Conservation (phyloP, 2,329 filamentous ascomycete genomes). For the Aspergillus fumigatiaffinis region DNA sequence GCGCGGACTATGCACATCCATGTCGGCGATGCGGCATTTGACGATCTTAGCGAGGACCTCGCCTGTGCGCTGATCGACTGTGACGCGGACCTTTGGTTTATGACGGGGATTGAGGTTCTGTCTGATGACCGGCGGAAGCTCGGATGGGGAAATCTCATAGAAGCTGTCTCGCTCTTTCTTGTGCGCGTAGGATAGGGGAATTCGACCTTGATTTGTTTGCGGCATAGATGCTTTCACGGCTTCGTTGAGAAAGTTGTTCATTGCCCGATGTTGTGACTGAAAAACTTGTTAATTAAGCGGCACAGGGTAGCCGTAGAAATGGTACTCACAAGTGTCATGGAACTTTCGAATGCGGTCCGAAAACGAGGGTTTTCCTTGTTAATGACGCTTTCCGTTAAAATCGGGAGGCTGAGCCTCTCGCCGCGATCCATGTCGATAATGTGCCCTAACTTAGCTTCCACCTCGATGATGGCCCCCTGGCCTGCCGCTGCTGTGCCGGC, state of each 20-base stretch:
- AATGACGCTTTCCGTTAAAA: conserved; percentile 69
- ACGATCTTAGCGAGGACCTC: conserved; percentile 77
- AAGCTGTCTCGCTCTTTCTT: conserved; percentile 80
- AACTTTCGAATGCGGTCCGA: conserved; percentile 72
- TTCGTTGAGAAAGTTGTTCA: conserved; percentile 84
- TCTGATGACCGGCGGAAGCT: conserved; percentile 62
- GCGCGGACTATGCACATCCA: conserved; percentile 79
- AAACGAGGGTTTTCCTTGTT: conserved; percentile 49
- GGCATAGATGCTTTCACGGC: conserved; percentile 51
- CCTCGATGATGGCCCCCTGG: conserved; percentile 73
- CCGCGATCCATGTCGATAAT: conserved; percentile 71
- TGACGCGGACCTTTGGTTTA: conserved; percentile 66
- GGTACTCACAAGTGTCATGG: conserved; percentile 75
- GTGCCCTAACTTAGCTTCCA: conserved; percentile 89
- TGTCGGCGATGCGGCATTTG: conserved; percentile 80
- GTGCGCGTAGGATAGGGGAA: conserved; percentile 69
- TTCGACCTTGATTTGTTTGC: conserved; percentile 33
- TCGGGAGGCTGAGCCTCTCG: conserved; percentile 62
- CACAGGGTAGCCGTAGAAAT: background rate
- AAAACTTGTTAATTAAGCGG: background rate
- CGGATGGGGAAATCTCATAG: conserved; percentile 64
- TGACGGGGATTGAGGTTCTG: conserved; percentile 58
- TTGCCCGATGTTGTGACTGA: conserved; percentile 71
- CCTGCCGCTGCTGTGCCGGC: conserved; percentile 55
- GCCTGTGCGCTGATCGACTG: conserved; percentile 68